Conservation (phyloP, 2,329 filamentous ascomycete genomes). For the Colletotrichum sp. region DNA sequence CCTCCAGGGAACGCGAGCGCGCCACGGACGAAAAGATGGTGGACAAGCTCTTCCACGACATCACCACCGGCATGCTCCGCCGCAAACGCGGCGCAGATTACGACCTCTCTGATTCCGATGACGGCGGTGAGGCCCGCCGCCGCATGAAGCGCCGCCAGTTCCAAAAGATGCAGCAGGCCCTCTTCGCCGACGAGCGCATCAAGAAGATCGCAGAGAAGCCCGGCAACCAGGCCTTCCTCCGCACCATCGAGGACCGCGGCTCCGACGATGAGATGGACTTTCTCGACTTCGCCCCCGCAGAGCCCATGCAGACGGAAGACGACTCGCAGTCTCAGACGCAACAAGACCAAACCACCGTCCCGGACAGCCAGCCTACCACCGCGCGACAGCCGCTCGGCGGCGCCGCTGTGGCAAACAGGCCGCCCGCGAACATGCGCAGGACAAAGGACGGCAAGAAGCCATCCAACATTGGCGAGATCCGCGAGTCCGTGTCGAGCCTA, state of each 20-base stretch:
- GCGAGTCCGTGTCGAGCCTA: conserved; percentile 82
- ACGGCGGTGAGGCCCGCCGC: conserved; percentile 78
- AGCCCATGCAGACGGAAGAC: conserved; percentile 29
- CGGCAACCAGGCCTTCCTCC: conserved; percentile 88
- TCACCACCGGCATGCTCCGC: conserved; percentile 86
- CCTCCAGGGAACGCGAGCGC: conserved; percentile 74
- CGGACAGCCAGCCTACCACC: conserved; percentile 55
- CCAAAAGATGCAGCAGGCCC: conserved; percentile 86
- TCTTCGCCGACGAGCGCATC: conserved; percentile 88
- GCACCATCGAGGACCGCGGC: conserved; percentile 84
- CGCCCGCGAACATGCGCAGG: conserved; percentile 66
- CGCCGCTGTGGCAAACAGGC: conserved; percentile 48
- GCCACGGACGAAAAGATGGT: conserved; percentile 85
- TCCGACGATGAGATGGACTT: conserved; percentile 81
- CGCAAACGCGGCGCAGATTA: conserved; percentile 84
- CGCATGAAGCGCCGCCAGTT: conserved; percentile 88
- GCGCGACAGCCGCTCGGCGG: conserved; percentile 36
- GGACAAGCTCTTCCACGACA: conserved; percentile 89
- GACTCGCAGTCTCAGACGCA: conserved; percentile 40
- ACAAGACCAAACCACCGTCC: conserved; percentile 38
- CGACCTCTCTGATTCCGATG: conserved; percentile 89
- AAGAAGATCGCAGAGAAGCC: conserved; percentile 89
- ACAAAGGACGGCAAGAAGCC: conserved; percentile 70
- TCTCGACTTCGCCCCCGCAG: conserved; percentile 52
- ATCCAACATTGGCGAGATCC: conserved; percentile 78